Conservation (phyloP, 2,329 filamentous ascomycete genomes). For the Elsinoe australis region DNA sequence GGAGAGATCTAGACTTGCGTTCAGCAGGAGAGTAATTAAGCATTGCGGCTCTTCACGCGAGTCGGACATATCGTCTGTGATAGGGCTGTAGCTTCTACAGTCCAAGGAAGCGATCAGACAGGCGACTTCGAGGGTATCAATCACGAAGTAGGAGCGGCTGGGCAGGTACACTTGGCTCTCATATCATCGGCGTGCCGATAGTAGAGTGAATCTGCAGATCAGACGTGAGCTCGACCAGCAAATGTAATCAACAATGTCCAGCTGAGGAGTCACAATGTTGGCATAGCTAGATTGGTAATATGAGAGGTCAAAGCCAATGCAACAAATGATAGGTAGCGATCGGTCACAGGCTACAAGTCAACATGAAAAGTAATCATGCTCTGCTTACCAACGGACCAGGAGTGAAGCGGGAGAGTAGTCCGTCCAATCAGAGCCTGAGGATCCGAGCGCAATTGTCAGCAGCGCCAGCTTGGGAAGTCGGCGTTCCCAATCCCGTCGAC, state of each 20-base stretch:
- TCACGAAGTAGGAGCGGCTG: too few species aligned
- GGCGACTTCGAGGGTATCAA: background rate
- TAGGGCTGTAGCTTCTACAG: background rate
- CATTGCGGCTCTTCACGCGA: background rate
- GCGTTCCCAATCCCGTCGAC: too few species aligned
- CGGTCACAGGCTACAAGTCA: too few species aligned
- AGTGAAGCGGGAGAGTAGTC: too few species aligned
- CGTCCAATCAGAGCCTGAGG: too few species aligned
- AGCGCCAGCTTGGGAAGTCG: too few species aligned
- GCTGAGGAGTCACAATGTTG: background rate
- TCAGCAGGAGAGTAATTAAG: background rate
- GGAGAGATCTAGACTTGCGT: background rate
- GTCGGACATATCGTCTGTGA: background rate
- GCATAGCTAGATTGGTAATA: background rate
- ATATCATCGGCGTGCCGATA: background rate
- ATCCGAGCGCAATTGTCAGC: too few species aligned
- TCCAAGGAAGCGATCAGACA: background rate
- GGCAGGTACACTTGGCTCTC: too few species aligned
- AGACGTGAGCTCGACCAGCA: too few species aligned
- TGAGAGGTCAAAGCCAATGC: too few species aligned
- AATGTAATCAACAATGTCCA: background rate
- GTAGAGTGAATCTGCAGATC: too few species aligned
- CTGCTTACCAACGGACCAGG: conserved; percentile 2
- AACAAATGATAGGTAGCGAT: too few species aligned
- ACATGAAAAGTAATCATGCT: conserved; percentile 2